A percentile compares a stretch with the other conserved stretches of the same genome.
phyloP scores from a whole-genome alignment of 345 rosid genomes.

The Eucalyptus globulus region DNA sequence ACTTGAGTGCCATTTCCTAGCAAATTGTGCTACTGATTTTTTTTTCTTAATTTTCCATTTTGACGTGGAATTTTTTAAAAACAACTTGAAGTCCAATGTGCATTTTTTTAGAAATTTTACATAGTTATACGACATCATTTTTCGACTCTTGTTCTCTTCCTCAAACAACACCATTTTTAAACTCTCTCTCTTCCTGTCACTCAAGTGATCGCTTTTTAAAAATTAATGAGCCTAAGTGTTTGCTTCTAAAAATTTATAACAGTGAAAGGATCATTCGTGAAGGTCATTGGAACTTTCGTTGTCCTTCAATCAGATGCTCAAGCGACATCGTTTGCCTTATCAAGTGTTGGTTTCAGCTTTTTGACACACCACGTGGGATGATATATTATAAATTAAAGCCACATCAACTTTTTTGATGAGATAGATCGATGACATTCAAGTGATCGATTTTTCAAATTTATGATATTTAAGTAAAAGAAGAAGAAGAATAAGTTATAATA shows the following conservation, averaged over 20 bases:
- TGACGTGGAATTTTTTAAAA: rapidly evolving
- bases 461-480: neutral
- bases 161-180: too few relatives aligned
- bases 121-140: rapidly evolving
- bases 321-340: neutral
- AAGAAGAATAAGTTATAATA: rapidly evolving
- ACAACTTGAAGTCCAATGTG: too few relatives aligned
- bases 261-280: rapidly evolving
- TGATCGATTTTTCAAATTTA: too few relatives aligned
- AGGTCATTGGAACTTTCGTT: rapidly evolving
- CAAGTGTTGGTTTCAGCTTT: too few relatives aligned
- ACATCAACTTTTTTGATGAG: neutral
- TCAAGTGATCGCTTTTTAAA: neutral
- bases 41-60: neutral
- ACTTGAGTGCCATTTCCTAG: neutral
- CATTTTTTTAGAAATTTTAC: too few relatives aligned
- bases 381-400: too few relatives aligned
- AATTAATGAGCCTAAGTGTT: neutral
- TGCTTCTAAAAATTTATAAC: neutral
- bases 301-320: rapidly evolving
- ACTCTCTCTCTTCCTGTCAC: neutral
- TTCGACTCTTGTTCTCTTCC: neutral
- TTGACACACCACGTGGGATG: neutral
- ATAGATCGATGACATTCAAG: too few relatives aligned
- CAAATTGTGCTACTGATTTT: too few relatives aligned